Base-by-base conservation (phyloP, 129 eudicot genomes). In the Calendula officinalis region DNA sequence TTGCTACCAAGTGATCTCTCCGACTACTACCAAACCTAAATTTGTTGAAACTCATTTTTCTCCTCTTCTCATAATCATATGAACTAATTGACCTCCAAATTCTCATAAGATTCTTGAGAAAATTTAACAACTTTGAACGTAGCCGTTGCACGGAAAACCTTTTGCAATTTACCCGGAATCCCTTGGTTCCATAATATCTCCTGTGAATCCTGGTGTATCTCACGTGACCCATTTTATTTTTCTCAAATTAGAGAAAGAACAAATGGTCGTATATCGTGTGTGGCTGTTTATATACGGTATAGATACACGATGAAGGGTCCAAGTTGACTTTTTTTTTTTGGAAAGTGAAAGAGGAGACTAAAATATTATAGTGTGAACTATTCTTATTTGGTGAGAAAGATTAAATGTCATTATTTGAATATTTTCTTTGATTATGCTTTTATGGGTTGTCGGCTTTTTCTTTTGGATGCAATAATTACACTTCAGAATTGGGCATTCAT, bases 81-180 rank as follows among this genome's bases (percentile, higher is more conserved):
- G 74, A 69, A 8, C 67, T 17, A 22, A 22, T 22, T 15, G 71
- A 77, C 62, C 59, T 72, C 90, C 85, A 83, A 42, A 62, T 64
- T 46, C 67, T 75, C 30, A 87, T 48, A 16, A 82, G 37, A 5
- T 11, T 39, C 60, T 49, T 72, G 69, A 84, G 70, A 60, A 84
- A 39, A 30, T 51, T 60, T 17, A 71, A 58, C 76, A 91, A 67
- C 75, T 78, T 82, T n/a, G 68, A 71, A 4, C 90, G 84, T 16
- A 87, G 13, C 12, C 88, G 68, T 8, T 70, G 78, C 12, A 91
- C 89, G 3, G 86, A 82, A 57, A 87, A 81, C 57, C 83, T 82
- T 62, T 76, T 84, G 8, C 67, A 53, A 53, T 73, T 78, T 30
- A 87, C 49, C 46, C 83, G 81, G 69, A 91, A 78, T 37, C 98